Percentiles rank a stretch among this genome's conserved stretches.
Conservation (phyloP, 495 filamentous ascomycete species). For the Aspergillus homomorphus region DNA sequence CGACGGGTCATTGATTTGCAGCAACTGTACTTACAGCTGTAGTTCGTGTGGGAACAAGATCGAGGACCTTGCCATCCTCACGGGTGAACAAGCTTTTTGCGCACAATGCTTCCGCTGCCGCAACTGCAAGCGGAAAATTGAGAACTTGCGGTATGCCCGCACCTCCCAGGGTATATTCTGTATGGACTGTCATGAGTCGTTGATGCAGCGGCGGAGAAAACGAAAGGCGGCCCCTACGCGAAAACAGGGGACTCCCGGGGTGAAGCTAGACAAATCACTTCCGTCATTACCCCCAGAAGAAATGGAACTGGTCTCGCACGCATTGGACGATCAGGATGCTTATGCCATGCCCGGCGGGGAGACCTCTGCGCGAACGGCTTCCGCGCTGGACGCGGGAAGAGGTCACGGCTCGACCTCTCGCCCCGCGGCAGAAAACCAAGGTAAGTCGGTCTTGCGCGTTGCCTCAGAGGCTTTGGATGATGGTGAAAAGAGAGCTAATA, state of each 20-base stretch:
- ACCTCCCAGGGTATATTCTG: slow-evolving; percentile 99
- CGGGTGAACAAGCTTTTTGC: slow-evolving; percentile 98
- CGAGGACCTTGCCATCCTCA: slow-evolving; percentile 95
- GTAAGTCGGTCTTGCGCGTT: slow-evolving; percentile 10
- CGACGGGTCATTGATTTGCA: slow-evolving; percentile 97
- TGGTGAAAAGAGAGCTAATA: neutral
- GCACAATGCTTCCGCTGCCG: slow-evolving; percentile 95
- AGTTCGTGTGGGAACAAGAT: slow-evolving; percentile 97
- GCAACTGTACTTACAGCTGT: slow-evolving; percentile 99
- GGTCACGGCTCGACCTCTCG: slow-evolving; percentile 14
- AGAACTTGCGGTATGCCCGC: slow-evolving; percentile 95
- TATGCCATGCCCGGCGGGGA: slow-evolving; percentile 66
- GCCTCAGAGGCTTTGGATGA: neutral
- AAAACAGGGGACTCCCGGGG: slow-evolving; percentile 54
- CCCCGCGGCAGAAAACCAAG: slow-evolving; percentile 20
- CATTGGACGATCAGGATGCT: slow-evolving; percentile 61
- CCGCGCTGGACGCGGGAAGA: slow-evolving; percentile 28
- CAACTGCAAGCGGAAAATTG: slow-evolving; percentile 98
- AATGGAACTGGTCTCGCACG: slow-evolving; percentile 55
- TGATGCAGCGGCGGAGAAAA: slow-evolving; percentile 92
- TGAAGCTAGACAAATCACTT: slow-evolving; percentile 88
- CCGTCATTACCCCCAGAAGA: slow-evolving; percentile 81
- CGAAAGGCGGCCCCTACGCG: slow-evolving; percentile 51
- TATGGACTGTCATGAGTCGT: slow-evolving; percentile 98
- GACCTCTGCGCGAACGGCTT: slow-evolving; percentile 63